Conservation (phyloP, 441 rosid species). For the Populus hybrid region DNA sequence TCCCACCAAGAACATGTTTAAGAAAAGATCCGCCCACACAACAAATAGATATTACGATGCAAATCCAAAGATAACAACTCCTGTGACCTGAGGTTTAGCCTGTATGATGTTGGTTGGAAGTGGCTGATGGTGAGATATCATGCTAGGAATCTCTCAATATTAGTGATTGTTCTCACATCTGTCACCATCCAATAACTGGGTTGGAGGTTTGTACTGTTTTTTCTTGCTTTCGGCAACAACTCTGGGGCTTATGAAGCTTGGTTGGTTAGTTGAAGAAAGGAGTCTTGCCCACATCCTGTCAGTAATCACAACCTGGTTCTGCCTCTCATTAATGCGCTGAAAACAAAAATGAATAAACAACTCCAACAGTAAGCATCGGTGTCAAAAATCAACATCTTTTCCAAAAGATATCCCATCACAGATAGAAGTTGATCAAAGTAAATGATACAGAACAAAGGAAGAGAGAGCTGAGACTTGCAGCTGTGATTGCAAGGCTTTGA, state of each 20-base stretch:
- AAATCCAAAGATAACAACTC: neutral
- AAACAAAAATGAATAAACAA: neutral
- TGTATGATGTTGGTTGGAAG: neutral
- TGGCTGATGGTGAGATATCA: neutral
- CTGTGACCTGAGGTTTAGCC: neutral
- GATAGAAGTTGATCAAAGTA: neutral
- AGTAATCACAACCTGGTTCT: constrained; percentile 75
- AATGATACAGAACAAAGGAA: neutral
- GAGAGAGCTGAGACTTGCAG: neutral
- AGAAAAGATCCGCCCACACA: neutral
- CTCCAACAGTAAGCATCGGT: neutral
- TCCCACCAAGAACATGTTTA: neutral
- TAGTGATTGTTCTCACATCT: neutral
- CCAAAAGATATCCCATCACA: neutral
- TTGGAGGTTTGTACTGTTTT: constrained; percentile 12
- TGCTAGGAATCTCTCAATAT: neutral
- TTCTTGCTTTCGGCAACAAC: constrained; percentile 15
- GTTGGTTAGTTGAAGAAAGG: constrained; percentile 84
- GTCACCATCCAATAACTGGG: constrained; percentile 14
- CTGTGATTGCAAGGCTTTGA: neutral
- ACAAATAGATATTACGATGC: neutral
- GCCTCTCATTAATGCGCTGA: constrained; percentile 68
- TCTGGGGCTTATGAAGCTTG: constrained; percentile 53
- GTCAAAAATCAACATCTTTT: neutral
- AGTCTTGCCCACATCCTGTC: constrained; percentile 94